A percentile compares a stretch with the other conserved stretches of the same genome.
phyloP scores from a whole-genome alignment of 1,284 basidiomycete species.

The Xerocomus amazonicus region DNA sequence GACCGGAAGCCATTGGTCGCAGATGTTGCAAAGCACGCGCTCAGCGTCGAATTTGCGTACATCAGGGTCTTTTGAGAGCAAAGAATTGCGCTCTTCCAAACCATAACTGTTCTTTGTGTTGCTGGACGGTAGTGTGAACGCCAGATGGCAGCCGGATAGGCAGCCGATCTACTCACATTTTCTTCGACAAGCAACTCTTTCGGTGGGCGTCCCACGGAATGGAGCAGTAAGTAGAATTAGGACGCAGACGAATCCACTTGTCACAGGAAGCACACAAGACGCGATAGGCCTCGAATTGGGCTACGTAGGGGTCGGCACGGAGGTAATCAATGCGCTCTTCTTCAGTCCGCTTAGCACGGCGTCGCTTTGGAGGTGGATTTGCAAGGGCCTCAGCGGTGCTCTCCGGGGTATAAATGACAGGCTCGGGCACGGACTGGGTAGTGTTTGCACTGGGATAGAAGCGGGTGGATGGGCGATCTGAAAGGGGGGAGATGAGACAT shows the following conservation, averaged over 20 bases:
- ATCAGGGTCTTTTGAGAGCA: constrained; percentile 60
- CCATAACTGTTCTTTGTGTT: constrained; percentile 50
- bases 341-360: constrained; percentile 72
- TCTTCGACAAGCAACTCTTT: constrained; percentile 71
- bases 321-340: constrained; percentile 75
- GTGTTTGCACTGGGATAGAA: constrained; percentile 28
- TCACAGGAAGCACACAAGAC: constrained; percentile 74
- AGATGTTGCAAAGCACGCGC: constrained; percentile 62
- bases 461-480: constrained; percentile 2
- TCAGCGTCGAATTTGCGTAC: constrained; percentile 69
- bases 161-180: constrained; percentile 45
- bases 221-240: constrained; percentile 80
- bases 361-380: constrained; percentile 53
- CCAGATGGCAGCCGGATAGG: constrained; percentile 8
- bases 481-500: constrained; percentile 20
- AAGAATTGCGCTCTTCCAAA: constrained; percentile 53
- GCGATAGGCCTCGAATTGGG: constrained; percentile 71
- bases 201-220: constrained; percentile 81
- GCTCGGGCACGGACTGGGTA: constrained; percentile 32
- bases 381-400: constrained; percentile 38
- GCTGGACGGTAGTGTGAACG: constrained; percentile 27
- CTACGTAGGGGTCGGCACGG: constrained; percentile 69
- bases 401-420: constrained; percentile 42
- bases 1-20: constrained; percentile 61
- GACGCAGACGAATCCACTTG: constrained; percentile 76